Conservation (phyloP, 2,329 filamentous ascomycete species). For the Zalaria obscura region DNA sequence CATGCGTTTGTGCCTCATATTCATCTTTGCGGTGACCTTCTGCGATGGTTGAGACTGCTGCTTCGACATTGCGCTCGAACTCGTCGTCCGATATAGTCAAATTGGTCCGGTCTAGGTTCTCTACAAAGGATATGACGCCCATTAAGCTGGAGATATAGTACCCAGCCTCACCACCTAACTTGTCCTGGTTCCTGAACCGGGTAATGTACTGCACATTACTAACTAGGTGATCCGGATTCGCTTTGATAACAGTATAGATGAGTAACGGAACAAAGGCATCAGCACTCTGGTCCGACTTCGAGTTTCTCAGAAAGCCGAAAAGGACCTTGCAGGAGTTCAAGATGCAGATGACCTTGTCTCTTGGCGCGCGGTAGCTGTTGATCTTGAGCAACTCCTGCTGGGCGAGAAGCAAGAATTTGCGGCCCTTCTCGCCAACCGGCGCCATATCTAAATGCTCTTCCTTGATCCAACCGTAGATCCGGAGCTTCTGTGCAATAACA, state of each 20-base stretch:
- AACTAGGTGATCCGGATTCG: constrained; percentile 87
- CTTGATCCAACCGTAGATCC: constrained; percentile 88
- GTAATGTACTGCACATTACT: constrained; percentile 98
- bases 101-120: constrained; percentile 86
- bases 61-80: constrained; percentile 93
- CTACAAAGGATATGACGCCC: constrained; percentile 92
- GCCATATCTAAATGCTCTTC: constrained; percentile 92
- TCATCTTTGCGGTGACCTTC: constrained; percentile 62
- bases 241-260: constrained; percentile 89
- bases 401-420: constrained; percentile 74
- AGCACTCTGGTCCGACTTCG: constrained; percentile 85
- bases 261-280: constrained; percentile 91
- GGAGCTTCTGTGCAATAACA: constrained; percentile 89
- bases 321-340: constrained; percentile 99
- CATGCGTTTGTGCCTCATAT: constrained; percentile 19
- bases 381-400: constrained; percentile 95
- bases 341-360: constrained; percentile 97
- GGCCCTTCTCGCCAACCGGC: constrained; percentile 69
- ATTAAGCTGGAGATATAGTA: constrained; percentile 95
- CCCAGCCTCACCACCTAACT: constrained; percentile 90
- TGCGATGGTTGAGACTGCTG: constrained; percentile 86
- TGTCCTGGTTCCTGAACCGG: constrained; percentile 93
- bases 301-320: constrained; percentile 83
- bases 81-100: constrained; percentile 89
- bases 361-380: constrained; percentile 87